Evolutionary conservation across 345 rosid species (phyloP), one percentile per base, ranked within the genome.

Genomic region (Syzygium aqueum): DNA sequence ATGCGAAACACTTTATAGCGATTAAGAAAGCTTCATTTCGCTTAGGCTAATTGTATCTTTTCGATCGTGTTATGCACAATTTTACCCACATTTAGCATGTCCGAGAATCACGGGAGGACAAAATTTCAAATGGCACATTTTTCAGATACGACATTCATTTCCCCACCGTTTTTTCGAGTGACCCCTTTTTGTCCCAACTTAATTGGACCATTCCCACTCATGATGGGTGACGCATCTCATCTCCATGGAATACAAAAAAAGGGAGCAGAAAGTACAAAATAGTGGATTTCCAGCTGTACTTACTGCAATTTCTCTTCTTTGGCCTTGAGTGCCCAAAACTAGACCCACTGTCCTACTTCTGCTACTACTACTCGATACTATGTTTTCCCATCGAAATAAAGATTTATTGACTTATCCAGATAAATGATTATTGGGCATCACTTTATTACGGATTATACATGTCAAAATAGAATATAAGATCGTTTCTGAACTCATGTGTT

Each of bases 271-370:
- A 33, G 49, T 73, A 73, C 80, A 73, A 9, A 33, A 73, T 19
- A 5, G 49, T 73, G 80, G 80, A 73, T 73, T 73, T 33, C 80
- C 80, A 73, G 80, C 80, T 73, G 80, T 33, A 73, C 80, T 33
- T 19, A 23, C 22, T 5, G 46, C 80, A 33, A 17, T 33, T 33
- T 33, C 13, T 4, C 80, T 30, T 7, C 78, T 67, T 8, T 33
- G 78, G 49, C 80, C 80, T 33, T 21, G 46, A 67, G 78, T 33
- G 43, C 23, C 78, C 16, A 19, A 65, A 63, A 7, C 77, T 65
- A 7, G 43, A 16, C 77, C 7, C 11, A 8, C 43, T 30, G 43
- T 17, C 43, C 46, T 67, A 3, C 46, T 8, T 2, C 78, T 67
- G 3, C 33, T n/a, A 11, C 15, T 28, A 2, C 65, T 11, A 4